These are phyloP conservation scores for Plasmodium vinckei DNA, from an alignment of 169 alveolate species.

Conservation along the genomic window DNA sequence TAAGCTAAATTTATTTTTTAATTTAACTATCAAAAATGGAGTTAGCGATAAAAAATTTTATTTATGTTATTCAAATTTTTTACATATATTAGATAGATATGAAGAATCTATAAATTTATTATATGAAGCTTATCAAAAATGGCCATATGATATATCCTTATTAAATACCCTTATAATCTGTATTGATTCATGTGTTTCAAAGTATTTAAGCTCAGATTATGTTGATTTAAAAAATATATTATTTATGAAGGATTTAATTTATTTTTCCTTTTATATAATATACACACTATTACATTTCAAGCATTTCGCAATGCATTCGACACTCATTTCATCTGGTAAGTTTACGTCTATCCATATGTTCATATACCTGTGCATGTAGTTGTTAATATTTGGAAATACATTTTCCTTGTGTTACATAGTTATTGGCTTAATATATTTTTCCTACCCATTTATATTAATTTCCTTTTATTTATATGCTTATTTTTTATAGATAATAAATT, in stretches of 20 bases:
- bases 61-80: slow-evolving; percentile 50
- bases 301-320: slow-evolving; percentile 19
- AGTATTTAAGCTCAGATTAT: slow-evolving; percentile 61
- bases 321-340: slow-evolving; percentile 47
- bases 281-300: slow-evolving; percentile 30
- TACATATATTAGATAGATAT: slow-evolving; percentile 41
- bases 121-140: slow-evolving; percentile 22
- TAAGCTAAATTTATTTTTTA: slow-evolving; percentile 55
- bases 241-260: slow-evolving; percentile 34
- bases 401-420: not conserved
- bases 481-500: slow-evolving; percentile 21
- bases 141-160: slow-evolving; percentile 54
- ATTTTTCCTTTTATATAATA: slow-evolving; percentile 35
- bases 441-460: not conserved
- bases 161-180: slow-evolving; percentile 52
- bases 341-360: not conserved
- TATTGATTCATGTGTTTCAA: slow-evolving; percentile 71
- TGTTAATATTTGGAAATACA: not conserved
- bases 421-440: too few relatives aligned
- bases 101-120: slow-evolving; percentile 64
- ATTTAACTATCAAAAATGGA: slow-evolving; percentile 67
- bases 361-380: not conserved
- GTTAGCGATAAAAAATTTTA: slow-evolving; percentile 23
- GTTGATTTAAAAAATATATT: slow-evolving; percentile 51
- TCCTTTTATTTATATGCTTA: not conserved